phyloP scores from a whole-genome alignment of 306 rosid genomes.

The Inga oerstediana region DNA sequence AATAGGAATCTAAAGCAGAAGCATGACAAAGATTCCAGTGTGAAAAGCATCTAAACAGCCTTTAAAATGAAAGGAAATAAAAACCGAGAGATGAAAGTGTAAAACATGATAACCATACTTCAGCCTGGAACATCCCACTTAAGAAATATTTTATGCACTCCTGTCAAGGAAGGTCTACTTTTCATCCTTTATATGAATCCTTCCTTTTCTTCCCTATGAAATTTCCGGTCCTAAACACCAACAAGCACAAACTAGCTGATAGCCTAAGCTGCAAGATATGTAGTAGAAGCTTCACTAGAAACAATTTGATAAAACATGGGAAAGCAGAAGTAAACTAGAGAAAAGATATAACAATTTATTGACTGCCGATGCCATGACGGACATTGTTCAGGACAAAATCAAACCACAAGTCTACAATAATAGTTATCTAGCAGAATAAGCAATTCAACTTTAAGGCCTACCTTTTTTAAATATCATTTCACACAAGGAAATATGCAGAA shows the following conservation, averaged over 20 bases:
- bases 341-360: not conserved
- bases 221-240: not conserved
- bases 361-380: not conserved
- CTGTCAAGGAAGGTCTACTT: not conserved
- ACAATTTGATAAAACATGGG: not conserved
- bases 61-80: not conserved
- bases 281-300: not conserved
- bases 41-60: not conserved
- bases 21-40: not conserved
- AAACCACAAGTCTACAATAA: not conserved
- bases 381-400: constrained; percentile 5
- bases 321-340: constrained; percentile 2
- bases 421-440: not conserved
- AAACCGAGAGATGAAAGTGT: not conserved
- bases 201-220: not conserved
- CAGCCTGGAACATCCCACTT: not conserved
- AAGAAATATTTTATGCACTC: not conserved
- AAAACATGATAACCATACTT: not conserved
- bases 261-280: not conserved
- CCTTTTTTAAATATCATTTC: not conserved
- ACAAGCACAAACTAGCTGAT: constrained; percentile 4
- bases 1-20: not conserved
- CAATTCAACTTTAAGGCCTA: constrained; percentile 3
- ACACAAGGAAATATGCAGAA: not conserved
- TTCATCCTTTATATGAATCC: not conserved